phyloP scores from a whole-genome alignment of 2,329 filamentous ascomycete genomes.

The Cladosporium phlei region DNA sequence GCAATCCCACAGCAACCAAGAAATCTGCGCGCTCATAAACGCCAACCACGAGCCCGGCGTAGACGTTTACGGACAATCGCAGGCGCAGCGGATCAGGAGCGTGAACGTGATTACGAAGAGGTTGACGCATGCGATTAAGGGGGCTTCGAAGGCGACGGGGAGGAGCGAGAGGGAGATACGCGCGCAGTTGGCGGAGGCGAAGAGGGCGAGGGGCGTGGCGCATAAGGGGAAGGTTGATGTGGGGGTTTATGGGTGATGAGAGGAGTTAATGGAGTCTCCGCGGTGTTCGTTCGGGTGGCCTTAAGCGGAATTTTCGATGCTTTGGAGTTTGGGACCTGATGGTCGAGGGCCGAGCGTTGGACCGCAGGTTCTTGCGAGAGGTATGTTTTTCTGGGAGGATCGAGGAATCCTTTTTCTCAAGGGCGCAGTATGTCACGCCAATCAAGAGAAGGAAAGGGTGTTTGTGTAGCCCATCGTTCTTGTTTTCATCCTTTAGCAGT shows the following conservation, averaged over 20 bases:
- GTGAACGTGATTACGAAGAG: conserved; percentile 15
- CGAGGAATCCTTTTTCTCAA: no score
- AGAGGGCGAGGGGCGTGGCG: conserved; percentile 12
- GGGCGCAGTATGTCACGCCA: no score
- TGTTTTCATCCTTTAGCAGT: no score
- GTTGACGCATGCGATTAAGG: conserved; percentile 13
- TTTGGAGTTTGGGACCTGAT: neutral
- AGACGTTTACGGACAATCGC: no score
- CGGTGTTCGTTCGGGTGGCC: neutral
- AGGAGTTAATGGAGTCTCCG: no score
- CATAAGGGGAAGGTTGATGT: conserved; percentile 1
- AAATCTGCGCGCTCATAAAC: conserved; percentile 14
- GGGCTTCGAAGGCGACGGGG: conserved; percentile 1
- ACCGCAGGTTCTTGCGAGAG: neutral
- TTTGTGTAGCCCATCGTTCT: no score
- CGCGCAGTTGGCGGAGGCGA: conserved; percentile 8
- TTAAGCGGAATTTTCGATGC: no score
- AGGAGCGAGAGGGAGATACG: conserved; percentile 1
- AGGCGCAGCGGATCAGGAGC: neutral
- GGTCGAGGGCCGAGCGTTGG: neutral
- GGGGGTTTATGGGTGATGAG: neutral
- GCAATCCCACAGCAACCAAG: conserved; percentile 15
- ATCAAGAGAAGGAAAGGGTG: no score
- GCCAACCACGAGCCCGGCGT: conserved; percentile 3
- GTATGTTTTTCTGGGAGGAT: neutral